These are phyloP conservation scores for Ceratocystis harringtonii DNA, from an alignment of 2,329 filamentous ascomycete species.

Conservation along the genomic window DNA sequence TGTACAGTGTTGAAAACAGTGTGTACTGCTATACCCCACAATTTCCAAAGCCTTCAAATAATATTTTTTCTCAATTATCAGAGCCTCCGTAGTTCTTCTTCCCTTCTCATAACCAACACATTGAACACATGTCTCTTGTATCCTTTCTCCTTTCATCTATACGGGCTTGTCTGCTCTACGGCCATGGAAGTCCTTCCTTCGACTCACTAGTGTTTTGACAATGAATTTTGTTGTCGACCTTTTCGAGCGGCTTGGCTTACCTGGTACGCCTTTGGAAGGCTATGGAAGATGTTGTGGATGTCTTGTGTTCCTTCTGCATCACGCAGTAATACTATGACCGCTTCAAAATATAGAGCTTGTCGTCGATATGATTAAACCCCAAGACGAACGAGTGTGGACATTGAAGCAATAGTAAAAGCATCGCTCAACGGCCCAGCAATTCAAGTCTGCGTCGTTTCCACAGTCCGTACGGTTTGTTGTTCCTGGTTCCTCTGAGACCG, in stretches of 20 bases:
- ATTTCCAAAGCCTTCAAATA: background rate
- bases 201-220: background rate
- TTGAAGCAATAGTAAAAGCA: slow-evolving; percentile 46
- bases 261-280: too few relatives aligned
- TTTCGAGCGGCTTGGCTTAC: too few relatives aligned
- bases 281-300: too few relatives aligned
- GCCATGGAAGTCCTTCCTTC: background rate
- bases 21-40: background rate
- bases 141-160: background rate
- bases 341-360: slow-evolving; percentile 19
- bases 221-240: background rate
- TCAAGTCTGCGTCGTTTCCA: slow-evolving; percentile 17
- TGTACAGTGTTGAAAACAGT: background rate
- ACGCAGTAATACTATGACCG: background rate
- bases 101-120: background rate
- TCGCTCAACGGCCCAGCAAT: slow-evolving; percentile 16
- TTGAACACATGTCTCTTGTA: background rate
- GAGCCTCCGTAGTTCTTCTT: background rate
- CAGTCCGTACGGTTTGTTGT: slow-evolving; percentile 16
- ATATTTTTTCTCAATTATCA: background rate
- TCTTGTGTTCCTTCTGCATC: background rate
- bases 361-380: slow-evolving; percentile 8
- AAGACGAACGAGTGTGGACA: slow-evolving; percentile 50
- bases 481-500: slow-evolving; percentile 7
- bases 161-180: background rate